Percentiles rank a stretch among this genome's conserved stretches.
phyloP scores from a whole-genome alignment of 169 alveolate species.

The Eimeria nieschulzi region DNA sequence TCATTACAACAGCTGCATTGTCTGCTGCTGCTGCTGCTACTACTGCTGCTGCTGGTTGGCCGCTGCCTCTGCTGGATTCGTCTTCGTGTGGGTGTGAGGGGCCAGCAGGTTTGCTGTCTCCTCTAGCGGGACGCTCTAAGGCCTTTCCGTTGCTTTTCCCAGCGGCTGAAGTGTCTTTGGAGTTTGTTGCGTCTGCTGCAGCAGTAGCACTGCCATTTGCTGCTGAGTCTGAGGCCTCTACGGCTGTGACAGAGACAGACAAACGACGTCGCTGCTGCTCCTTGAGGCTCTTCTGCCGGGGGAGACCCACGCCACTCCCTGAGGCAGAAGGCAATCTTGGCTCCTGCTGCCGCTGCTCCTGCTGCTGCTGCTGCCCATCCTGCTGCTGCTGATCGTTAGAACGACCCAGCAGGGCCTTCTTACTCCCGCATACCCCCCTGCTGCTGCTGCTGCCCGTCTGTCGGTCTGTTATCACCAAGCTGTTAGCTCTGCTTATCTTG shows the following conservation, averaged over 20 bases:
- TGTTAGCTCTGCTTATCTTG: not conserved
- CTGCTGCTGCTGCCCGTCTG: constrained; percentile 7
- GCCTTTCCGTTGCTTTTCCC: no score
- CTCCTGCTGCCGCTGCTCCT: not conserved
- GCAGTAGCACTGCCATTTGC: not conserved
- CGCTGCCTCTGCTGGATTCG: not conserved
- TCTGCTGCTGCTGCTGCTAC: constrained; percentile 1
- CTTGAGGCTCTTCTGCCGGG: not conserved
- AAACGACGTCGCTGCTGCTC: constrained; percentile 1
- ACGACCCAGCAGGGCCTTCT: constrained; percentile 3
- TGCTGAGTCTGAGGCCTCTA: not conserved
- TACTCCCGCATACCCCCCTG: constrained; percentile 11
- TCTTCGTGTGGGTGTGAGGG: not conserved
- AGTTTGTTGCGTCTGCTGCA: not conserved
- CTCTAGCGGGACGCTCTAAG: not conserved
- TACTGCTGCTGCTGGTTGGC: constrained; percentile 20
- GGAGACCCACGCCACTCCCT: not conserved
- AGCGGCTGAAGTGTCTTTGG: not conserved
- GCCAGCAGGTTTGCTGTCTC: not conserved
- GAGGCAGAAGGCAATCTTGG: not conserved
- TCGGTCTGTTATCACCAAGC: no score
- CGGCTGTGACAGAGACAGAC: not conserved
- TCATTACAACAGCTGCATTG: not conserved
- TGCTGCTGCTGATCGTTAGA: constrained; percentile 19
- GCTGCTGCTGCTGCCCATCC: not conserved